Conservation (phyloP, 2,329 filamentous ascomycete genomes). For the Colletotrichum salicis region DNA sequence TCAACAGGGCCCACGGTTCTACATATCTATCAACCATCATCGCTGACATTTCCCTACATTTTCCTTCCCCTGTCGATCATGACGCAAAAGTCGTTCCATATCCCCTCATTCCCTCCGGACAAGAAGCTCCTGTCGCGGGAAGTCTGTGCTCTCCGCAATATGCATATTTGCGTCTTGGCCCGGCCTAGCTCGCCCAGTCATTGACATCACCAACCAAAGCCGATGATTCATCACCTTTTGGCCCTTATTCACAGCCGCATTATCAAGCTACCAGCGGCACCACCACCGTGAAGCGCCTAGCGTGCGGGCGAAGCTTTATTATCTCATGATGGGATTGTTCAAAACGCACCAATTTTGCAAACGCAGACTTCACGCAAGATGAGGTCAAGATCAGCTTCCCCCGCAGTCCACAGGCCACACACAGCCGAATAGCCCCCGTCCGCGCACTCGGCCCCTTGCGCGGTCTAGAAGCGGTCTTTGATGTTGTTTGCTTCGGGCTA, state of each 20-base stretch:
- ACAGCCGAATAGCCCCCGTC: neutral
- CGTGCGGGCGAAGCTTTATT: neutral
- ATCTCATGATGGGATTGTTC: neutral
- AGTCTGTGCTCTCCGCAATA: constrained; percentile 20
- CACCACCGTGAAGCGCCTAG: neutral
- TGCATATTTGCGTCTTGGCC: neutral
- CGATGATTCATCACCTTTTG: constrained; percentile 30
- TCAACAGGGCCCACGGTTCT: neutral
- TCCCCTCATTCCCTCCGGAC: neutral
- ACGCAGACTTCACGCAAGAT: neutral
- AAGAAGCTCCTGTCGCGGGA: neutral
- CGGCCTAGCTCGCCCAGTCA: neutral
- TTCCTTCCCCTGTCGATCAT: constrained; percentile 9
- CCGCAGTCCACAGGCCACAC: neutral
- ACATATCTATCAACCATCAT: neutral
- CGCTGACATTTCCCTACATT: neutral
- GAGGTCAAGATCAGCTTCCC: neutral
- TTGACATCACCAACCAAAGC: constrained; percentile 28
- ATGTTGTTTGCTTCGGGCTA: neutral
- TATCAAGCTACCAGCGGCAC: neutral
- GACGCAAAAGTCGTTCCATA: neutral
- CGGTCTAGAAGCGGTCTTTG: neutral
- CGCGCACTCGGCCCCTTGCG: neutral
- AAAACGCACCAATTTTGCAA: neutral
- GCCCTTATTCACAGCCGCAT: neutral